A percentile compares a stretch with the other conserved stretches of the same genome.
Conservation (phyloP, 768 basidiomycete species). For the Tulasnella sp. region DNA sequence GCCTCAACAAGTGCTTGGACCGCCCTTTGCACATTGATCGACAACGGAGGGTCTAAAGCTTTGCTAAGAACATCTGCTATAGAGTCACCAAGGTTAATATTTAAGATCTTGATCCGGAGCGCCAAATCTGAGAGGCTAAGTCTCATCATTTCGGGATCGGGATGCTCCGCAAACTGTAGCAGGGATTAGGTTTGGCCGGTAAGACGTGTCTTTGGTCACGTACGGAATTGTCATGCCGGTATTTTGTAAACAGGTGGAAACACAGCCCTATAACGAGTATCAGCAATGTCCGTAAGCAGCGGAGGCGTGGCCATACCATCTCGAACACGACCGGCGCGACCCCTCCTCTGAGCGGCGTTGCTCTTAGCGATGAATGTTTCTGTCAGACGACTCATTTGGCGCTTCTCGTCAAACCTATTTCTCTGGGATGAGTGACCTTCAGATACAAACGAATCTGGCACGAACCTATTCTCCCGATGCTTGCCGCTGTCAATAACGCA, state of each 20-base stretch:
- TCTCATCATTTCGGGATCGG: slow-evolving; percentile 92
- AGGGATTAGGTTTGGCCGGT: background rate
- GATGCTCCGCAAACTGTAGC: slow-evolving; percentile 76
- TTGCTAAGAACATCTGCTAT: slow-evolving; percentile 87
- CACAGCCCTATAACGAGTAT: slow-evolving; percentile 72
- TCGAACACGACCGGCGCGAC: slow-evolving; percentile 32
- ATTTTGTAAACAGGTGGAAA: slow-evolving; percentile 93
- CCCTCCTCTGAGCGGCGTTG: slow-evolving; percentile 69
- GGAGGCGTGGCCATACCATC: background rate
- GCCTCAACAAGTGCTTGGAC: slow-evolving; percentile 89
- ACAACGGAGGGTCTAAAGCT: slow-evolving; percentile 84
- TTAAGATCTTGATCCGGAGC: slow-evolving; percentile 90
- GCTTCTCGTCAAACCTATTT: slow-evolving; percentile 88
- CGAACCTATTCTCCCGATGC: slow-evolving; percentile 86
- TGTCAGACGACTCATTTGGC: slow-evolving; percentile 85
- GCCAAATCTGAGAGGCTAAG: slow-evolving; percentile 89
- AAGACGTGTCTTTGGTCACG: slow-evolving; percentile 31
- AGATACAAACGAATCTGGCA: background rate
- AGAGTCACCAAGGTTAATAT: slow-evolving; percentile 72
- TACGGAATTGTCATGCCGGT: slow-evolving; percentile 74
- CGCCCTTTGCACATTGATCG: slow-evolving; percentile 85
- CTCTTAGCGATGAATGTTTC: slow-evolving; percentile 90
- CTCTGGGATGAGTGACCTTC: background rate
- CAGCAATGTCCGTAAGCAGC: background rate
- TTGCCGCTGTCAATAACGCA: slow-evolving; percentile 94